Evolutionary conservation across 2,329 filamentous ascomycete genomes (phyloP).

Genomic region (Fusarium devonianum): DNA sequence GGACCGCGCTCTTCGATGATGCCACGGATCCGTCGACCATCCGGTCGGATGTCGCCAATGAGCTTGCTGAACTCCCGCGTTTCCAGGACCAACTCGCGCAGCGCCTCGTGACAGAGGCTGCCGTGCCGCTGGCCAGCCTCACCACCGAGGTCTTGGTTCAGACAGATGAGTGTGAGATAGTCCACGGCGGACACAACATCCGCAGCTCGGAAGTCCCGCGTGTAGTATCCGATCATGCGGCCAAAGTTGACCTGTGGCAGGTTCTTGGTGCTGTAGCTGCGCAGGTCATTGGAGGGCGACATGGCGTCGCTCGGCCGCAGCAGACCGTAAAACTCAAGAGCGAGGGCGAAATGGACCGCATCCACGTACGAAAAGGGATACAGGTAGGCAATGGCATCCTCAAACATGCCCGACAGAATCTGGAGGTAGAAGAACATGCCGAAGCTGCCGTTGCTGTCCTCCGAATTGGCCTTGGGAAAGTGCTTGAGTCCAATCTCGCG

Average conservation of each 20-base stretch:
- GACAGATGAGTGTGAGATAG: constrained; percentile 88
- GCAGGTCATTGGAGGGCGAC: constrained; percentile 73
- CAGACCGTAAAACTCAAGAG: constrained; percentile 86
- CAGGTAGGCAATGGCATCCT: constrained; percentile 89
- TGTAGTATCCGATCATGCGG: constrained; percentile 93
- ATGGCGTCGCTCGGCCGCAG: constrained; percentile 85
- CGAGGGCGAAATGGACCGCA: constrained; percentile 93
- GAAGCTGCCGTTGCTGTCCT: constrained; percentile 77
- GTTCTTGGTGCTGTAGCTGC: constrained; percentile 71
- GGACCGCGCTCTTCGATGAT: constrained; percentile 85
- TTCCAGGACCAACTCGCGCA: constrained; percentile 95
- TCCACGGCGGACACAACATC: constrained; percentile 90
- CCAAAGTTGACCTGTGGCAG: constrained; percentile 92
- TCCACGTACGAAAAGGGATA: constrained; percentile 92
- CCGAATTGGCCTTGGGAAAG: constrained; percentile 82
- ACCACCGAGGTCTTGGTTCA: constrained; percentile 83
- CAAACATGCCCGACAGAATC: constrained; percentile 89
- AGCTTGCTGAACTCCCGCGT: constrained; percentile 94
- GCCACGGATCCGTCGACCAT: constrained; percentile 85
- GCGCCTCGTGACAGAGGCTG: constrained; percentile 86
- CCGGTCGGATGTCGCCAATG: constrained; percentile 86
- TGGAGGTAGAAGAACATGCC: constrained; percentile 95
- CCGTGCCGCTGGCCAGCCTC: constrained; percentile 79
- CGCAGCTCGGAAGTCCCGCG: constrained; percentile 90
- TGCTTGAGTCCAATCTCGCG: constrained; percentile 89